Evolutionary conservation across 352 stramenopile species (phyloP), one percentile per base, ranked within the genome.

Genomic region (Globisporangium ultimum): DNA sequence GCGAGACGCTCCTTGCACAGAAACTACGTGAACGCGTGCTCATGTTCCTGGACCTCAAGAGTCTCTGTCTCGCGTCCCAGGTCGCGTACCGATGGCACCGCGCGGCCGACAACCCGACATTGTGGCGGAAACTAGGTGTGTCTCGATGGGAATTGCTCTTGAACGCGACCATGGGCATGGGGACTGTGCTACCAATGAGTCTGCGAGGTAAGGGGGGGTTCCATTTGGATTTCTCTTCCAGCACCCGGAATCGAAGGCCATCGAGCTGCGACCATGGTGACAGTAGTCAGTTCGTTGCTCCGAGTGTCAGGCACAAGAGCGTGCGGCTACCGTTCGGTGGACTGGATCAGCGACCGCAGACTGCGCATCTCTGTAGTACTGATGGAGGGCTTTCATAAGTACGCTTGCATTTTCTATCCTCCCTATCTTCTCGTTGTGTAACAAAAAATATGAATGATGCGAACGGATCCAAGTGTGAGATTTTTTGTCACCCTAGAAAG

Each of bases 31-130:
- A 89, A 46, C 43, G 55, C 21, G 66, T 89, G 7, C 46, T 93
- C 38, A 76, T 76, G n/a, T 91, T 84, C 48, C 63, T 89, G n/a
- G 77, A 88, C 42, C 60, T 89, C 21, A 83, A 64, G 58, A 89
- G 79, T 48, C 63, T 91, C 20, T 78, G 80, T 9, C 64, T 64
- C 15, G 68, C 72, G 22, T 87, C 79, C 2, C 80, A 89, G 63
- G 68, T 81, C 4, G 80, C 73, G 41, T 91, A 84, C 28, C 73
- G 78, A n/a, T 93, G 84, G 84, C 73, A 91, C 63, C 80, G 80
- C 53, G 80, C 84, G 36, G 68, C 79, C 5, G 84, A 91, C 46
- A 87, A 58, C 24, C 66, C 80, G 5, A 71, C 75, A 13, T 55
- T 93, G 18, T 93, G 83, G 83, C 71, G 68, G 43, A 70, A 66